Conservation (phyloP, 371 early-diverging fungal species). For the Syncephalis plumigaleata region DNA sequence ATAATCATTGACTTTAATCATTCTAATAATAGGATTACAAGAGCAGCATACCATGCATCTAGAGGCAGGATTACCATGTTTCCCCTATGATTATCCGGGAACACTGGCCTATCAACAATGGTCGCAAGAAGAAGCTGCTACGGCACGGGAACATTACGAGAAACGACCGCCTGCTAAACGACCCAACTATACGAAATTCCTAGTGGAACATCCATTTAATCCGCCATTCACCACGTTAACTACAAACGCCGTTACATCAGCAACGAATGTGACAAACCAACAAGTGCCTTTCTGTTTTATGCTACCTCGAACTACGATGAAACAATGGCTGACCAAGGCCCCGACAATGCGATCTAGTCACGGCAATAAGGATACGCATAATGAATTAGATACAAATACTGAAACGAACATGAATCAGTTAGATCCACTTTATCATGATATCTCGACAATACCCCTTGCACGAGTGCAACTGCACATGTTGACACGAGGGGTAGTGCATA, state of each 20-base stretch:
- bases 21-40: slow-evolving; percentile 15
- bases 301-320: slow-evolving; percentile 8
- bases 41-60: slow-evolving; percentile 34
- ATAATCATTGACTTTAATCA: no score
- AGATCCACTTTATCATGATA: no score
- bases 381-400: no score
- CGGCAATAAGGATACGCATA: no score
- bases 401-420: no score
- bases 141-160: slow-evolving; percentile 21
- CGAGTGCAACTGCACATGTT: slow-evolving; percentile 12
- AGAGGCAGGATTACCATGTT: slow-evolving; percentile 29
- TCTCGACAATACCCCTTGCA: no score
- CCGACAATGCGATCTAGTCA: slow-evolving; percentile 2
- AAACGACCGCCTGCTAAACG: slow-evolving; percentile 53
- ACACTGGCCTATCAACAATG: slow-evolving; percentile 30
- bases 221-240: slow-evolving; percentile 21
- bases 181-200: slow-evolving; percentile 41
- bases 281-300: slow-evolving; percentile 5
- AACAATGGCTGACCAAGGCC: slow-evolving; percentile 5
- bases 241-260: no score
- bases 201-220: slow-evolving; percentile 39
- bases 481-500: slow-evolving; percentile 7
- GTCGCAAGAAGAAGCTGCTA: slow-evolving; percentile 13
- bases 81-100: slow-evolving; percentile 36
- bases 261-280: no score